Conservation (phyloP, 2,329 filamentous ascomycete species). For the Penicillium sp. region DNA sequence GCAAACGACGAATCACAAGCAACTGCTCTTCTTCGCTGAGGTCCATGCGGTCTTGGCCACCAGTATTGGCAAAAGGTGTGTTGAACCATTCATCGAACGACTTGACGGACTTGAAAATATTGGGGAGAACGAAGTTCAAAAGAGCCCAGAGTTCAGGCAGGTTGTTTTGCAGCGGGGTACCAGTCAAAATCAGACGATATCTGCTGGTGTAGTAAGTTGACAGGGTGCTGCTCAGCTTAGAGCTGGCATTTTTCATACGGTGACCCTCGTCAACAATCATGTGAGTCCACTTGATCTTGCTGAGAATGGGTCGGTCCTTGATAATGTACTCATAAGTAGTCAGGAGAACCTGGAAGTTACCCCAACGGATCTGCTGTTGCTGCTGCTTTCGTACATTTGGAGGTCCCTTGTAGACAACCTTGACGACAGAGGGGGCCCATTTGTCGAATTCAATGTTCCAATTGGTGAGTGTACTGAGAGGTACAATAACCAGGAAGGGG, state of each 20-base stretch:
- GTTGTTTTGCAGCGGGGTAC: slow-evolving; percentile 97
- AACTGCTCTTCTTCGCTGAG: slow-evolving; percentile 99
- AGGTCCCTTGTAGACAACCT: slow-evolving; percentile 96
- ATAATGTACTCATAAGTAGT: slow-evolving; percentile 99
- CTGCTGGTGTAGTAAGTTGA: slow-evolving; percentile 93
- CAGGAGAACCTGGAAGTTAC: slow-evolving; percentile 91
- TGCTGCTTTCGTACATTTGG: slow-evolving; percentile 84
- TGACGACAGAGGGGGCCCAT: slow-evolving; percentile 85
- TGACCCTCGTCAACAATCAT: slow-evolving; percentile 99
- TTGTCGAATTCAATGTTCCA: slow-evolving; percentile 99
- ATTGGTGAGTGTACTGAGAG: slow-evolving; percentile 94
- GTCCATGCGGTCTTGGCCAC: slow-evolving; percentile 98
- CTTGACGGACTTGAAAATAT: slow-evolving; percentile 98
- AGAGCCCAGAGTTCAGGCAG: slow-evolving; percentile 94
- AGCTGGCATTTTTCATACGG: slow-evolving; percentile 98
- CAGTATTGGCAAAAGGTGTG: slow-evolving; percentile 97
- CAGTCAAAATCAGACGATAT: slow-evolving; percentile 94
- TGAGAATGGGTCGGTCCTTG: slow-evolving; percentile 91
- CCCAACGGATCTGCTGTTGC: slow-evolving; percentile 90
- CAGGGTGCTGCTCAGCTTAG: slow-evolving; percentile 92
- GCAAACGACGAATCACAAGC: slow-evolving; percentile 94
- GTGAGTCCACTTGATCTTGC: slow-evolving; percentile 99
- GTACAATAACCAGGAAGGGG: slow-evolving; percentile 94
- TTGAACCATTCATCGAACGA: slow-evolving; percentile 99
- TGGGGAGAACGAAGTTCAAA: slow-evolving; percentile 96